Conservation (phyloP, 495 filamentous ascomycete species). For the Talaromyces nanjingensis region DNA sequence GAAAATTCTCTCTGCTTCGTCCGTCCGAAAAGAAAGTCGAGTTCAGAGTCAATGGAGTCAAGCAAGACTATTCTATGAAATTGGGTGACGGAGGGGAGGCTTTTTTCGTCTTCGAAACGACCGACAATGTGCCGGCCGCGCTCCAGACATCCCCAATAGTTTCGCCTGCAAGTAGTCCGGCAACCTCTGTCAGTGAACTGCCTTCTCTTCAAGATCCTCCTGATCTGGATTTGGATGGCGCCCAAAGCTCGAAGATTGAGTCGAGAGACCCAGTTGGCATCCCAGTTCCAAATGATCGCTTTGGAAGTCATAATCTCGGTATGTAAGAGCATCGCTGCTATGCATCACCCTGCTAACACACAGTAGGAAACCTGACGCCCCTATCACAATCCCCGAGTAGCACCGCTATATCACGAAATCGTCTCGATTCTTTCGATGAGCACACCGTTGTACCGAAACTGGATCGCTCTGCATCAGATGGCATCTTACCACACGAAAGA, state of each 20-base stretch:
- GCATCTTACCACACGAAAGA: conserved; percentile 27
- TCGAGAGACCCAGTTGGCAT: conserved; percentile 13
- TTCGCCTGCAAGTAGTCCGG: conserved; percentile 77
- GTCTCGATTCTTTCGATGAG: conserved; percentile 20
- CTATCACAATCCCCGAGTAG: conserved; percentile 56
- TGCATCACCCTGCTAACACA: neutral
- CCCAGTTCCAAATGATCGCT: conserved; percentile 28
- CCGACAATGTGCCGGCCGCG: conserved; percentile 75
- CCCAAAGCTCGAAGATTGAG: conserved; percentile 10
- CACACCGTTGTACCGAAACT: conserved; percentile 28
- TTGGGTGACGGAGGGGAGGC: conserved; percentile 95
- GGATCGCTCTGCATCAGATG: conserved; percentile 48
- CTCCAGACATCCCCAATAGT: conserved; percentile 91
- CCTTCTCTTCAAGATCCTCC: conserved; percentile 73
- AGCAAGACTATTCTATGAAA: conserved; percentile 96
- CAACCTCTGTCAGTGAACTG: conserved; percentile 26
- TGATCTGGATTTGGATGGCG: conserved; percentile 60
- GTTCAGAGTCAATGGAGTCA: conserved; percentile 87
- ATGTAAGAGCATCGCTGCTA: neutral
- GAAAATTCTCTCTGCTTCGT: conserved; percentile 92
- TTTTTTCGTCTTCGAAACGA: conserved; percentile 97
- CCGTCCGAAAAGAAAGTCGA: conserved; percentile 98
- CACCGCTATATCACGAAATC: conserved; percentile 30
- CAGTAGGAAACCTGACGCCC: conserved; percentile 53
- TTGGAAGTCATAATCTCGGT: conserved; percentile 15